Evolutionary conservation across 1,139 yeast genomes (phyloP), one percentile per base, ranked within the genome.

Genomic region (Debaryomycetaceae sp.): DNA sequence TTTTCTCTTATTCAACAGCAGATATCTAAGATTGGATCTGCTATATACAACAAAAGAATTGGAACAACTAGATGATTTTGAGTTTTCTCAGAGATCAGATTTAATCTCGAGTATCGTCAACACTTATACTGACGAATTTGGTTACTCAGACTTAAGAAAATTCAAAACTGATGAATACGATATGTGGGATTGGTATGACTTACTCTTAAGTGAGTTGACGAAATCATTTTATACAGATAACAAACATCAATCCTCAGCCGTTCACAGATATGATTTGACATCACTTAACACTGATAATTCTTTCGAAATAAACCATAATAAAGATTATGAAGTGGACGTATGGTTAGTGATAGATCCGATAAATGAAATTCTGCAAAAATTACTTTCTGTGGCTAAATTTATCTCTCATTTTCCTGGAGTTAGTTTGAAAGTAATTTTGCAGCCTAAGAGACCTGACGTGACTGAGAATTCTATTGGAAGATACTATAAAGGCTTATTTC

Each of bases 311-410:
- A 50, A 58, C n/a, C 46, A 46, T 5, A 42, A 44, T 6, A 50
- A 53, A 17, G 44, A 52, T 2, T 54, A 59, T 11, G 59, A 64
- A 14, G 58, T 81, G 15, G 83, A 82, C 43, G 54, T 91, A 3
- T 60, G 78, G 5, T 66, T 85, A 1, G 64, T 86, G 2, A 51
- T 87, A 32, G 91, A 92, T 57, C 98, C 98, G 1, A 58, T 81
- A 5, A 75, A 78, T 42, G 88, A 84, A 48, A 54, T 66, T 17
- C 76, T 95, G 0, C 97, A 87, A 52, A 78, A 77, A 39, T 53
- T 81, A 17, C 51, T 84, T 0, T 63, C 82, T 0, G 56, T 83
- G 15, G 59, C 80, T 4, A 68, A 69, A n/a, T 53, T 77, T 0
- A 50, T 83, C 8, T 61, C 60, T 30, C 66, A 50, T 54, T 67